A percentile compares a stretch with the other conserved stretches of the same genome.
phyloP scores from a whole-genome alignment of 2,329 filamentous ascomycete species.

The Aciculosporium take region DNA sequence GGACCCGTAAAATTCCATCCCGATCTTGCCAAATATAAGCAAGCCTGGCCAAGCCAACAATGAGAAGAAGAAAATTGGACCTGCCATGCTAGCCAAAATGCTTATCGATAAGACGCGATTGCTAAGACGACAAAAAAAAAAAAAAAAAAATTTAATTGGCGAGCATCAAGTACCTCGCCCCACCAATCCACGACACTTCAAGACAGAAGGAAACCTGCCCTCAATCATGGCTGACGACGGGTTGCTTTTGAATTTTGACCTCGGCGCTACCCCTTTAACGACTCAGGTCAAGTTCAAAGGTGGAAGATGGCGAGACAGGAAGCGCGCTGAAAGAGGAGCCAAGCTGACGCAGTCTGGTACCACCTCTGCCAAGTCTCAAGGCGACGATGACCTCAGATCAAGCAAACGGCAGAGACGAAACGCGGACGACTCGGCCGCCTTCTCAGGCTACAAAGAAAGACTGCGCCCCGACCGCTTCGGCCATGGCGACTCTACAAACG shows the following conservation, averaged over 20 bases:
- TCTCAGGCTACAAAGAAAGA: neutral
- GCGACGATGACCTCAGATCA: constrained; percentile 19
- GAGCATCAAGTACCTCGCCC: constrained; percentile 2
- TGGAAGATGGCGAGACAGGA: constrained; percentile 82
- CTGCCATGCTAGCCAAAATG: neutral
- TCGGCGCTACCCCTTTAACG: constrained; percentile 52
- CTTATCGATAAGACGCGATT: neutral
- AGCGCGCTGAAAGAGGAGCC: constrained; percentile 43
- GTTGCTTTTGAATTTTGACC: constrained; percentile 83
- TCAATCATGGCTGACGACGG: constrained; percentile 77
- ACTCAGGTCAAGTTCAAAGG: constrained; percentile 60
- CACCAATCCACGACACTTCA: constrained; percentile 1
- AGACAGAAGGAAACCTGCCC: neutral
- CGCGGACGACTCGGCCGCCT: constrained; percentile 10
- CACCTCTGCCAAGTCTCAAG: constrained; percentile 11
- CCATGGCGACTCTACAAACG: constrained; percentile 8
- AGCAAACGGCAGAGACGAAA: constrained; percentile 32
- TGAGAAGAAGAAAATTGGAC: neutral
- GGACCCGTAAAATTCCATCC: too few relatives aligned
- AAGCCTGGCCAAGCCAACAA: neutral
- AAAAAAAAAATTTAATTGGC: neutral
- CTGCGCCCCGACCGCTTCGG: neutral
- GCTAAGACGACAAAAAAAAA: neutral
- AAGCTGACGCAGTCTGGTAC: constrained; percentile 13
- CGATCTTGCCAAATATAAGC: neutral